Evolutionary conservation across 139 green algal genomes (phyloP).

Genomic region (Microglena sp.): DNA sequence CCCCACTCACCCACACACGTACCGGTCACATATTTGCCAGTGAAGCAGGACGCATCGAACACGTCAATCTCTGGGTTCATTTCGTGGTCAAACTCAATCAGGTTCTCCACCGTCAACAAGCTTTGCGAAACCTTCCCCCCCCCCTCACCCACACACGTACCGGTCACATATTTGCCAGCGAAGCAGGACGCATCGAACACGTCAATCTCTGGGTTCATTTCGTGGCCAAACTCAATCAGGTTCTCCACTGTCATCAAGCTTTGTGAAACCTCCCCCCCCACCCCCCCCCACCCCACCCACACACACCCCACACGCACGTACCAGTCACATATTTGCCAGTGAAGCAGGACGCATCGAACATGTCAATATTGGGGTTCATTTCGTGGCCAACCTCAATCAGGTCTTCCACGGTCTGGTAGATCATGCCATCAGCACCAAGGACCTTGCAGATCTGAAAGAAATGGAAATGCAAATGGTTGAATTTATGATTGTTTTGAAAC

Average conservation of each 20-base stretch:
- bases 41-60: constrained; percentile 92
- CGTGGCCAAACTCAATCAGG: constrained; percentile 53
- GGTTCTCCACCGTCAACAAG: constrained; percentile 59
- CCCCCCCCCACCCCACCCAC: too few relatives aligned
- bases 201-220: constrained; percentile 75
- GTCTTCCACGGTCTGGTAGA: constrained; percentile 86
- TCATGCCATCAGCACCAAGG: constrained; percentile 82
- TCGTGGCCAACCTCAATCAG: constrained; percentile 55
- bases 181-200: constrained; percentile 91
- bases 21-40: constrained; percentile 67
- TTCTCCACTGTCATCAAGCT: constrained; percentile 63
- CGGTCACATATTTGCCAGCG: constrained; percentile 69
- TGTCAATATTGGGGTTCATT: constrained; percentile 72
- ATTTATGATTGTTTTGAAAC: too few relatives aligned
- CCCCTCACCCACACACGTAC: too few relatives aligned
- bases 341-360: constrained; percentile 93
- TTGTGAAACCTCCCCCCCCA: too few relatives aligned
- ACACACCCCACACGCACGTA: too few relatives aligned
- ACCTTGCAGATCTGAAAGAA: constrained; percentile 19
- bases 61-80: constrained; percentile 76
- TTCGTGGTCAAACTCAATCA: constrained; percentile 53
- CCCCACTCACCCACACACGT: too few relatives aligned
- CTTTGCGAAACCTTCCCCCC: too few relatives aligned
- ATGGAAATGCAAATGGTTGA: too few relatives aligned
- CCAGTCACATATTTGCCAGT: constrained; percentile 73